phyloP scores from a whole-genome alignment of 305 asterid species.

The Rubia occidens region DNA sequence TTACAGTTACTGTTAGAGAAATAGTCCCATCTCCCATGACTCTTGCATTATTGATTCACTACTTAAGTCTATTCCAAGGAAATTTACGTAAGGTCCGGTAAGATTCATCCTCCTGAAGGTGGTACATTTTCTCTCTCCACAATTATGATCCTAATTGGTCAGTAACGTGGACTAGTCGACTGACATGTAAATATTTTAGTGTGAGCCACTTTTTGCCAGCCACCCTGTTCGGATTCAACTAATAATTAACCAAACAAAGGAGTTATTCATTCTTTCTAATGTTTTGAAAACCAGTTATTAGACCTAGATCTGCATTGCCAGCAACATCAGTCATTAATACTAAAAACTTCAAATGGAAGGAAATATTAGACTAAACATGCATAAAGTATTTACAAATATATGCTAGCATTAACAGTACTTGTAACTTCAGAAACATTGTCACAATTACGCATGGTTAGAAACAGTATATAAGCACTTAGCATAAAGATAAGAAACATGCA shows the following conservation, averaged over 20 bases:
- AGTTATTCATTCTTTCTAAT: conserved; percentile 4
- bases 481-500: not conserved
- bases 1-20: not conserved
- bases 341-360: not conserved
- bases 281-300: not conserved
- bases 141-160: not conserved
- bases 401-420: not conserved
- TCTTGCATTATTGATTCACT: not conserved
- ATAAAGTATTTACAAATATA: not conserved
- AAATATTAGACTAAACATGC: not conserved
- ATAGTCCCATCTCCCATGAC: too few relatives aligned
- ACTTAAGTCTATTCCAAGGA: not conserved
- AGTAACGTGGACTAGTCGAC: not conserved
- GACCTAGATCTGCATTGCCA: not conserved
- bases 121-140: not conserved
- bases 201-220: not conserved
- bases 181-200: not conserved
- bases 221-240: not conserved
- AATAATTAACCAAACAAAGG: not conserved
- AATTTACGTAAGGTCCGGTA: not conserved
- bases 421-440: not conserved
- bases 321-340: not conserved
- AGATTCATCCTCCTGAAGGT: not conserved
- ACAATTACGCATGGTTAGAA: not conserved
- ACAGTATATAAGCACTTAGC: not conserved